These are phyloP conservation scores for Malbranchea cinnamomea DNA, from an alignment of 2,329 filamentous ascomycete genomes.

Conservation along the genomic window DNA sequence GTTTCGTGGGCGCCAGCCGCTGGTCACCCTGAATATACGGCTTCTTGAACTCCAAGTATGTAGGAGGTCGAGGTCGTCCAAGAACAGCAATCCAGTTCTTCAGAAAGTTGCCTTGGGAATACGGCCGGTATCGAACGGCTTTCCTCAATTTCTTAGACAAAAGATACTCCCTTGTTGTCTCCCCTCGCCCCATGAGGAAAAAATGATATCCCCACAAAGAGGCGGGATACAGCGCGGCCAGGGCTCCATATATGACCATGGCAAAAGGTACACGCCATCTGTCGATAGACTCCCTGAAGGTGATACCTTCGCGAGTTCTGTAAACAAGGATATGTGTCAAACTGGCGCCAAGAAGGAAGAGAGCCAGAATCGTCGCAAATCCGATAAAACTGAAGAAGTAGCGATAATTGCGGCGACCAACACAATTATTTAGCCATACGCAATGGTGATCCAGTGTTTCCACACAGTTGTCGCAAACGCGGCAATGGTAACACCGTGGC, in stretches of 20 bases:
- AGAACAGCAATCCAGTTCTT: slow-evolving; percentile 74
- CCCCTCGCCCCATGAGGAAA: slow-evolving; percentile 77
- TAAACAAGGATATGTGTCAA: slow-evolving; percentile 71
- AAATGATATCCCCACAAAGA: slow-evolving; percentile 79
- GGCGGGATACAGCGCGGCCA: slow-evolving; percentile 65
- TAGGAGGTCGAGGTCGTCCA: slow-evolving; percentile 68
- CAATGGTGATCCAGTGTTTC: slow-evolving; percentile 98
- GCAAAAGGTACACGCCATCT: slow-evolving; percentile 71
- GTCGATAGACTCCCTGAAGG: slow-evolving; percentile 53
- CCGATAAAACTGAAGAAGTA: slow-evolving; percentile 92
- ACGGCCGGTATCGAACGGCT: slow-evolving; percentile 80
- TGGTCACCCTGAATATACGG: slow-evolving; percentile 69
- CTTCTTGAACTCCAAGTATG: slow-evolving; percentile 76
- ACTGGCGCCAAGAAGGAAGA: slow-evolving; percentile 62
- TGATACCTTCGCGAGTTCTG: slow-evolving; percentile 44
- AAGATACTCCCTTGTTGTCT: slow-evolving; percentile 91
- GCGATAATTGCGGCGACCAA: slow-evolving; percentile 91
- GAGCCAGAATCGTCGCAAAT: slow-evolving; percentile 57
- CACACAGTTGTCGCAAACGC: slow-evolving; percentile 90
- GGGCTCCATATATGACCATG: slow-evolving; percentile 67
- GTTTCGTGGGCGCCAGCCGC: slow-evolving; percentile 51
- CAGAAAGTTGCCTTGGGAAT: slow-evolving; percentile 59
- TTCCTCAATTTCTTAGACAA: slow-evolving; percentile 92
- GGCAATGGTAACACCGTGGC: slow-evolving; percentile 88
- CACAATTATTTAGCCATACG: slow-evolving; percentile 97